Evolutionary conservation across 1,284 basidiomycete genomes (phyloP).

Genomic region (Schizopora paradoxa): DNA sequence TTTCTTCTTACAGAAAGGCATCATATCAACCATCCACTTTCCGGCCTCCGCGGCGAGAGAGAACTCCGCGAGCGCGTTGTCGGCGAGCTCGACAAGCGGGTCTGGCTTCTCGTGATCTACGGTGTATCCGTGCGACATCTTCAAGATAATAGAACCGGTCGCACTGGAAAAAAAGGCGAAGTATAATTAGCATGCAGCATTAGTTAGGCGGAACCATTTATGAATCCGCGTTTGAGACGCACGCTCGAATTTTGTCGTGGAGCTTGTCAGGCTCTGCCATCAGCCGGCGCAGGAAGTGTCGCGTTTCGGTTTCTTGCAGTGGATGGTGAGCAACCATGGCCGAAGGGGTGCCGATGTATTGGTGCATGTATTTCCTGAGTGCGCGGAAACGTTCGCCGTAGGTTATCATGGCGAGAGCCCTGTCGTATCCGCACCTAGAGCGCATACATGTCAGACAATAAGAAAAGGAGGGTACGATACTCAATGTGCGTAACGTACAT

Average conservation of each 20-base stretch:
- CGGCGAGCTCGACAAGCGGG: background rate
- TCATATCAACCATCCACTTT: slow-evolving; percentile 19
- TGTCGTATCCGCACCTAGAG: slow-evolving; percentile 1
- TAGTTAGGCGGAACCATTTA: too few relatives aligned
- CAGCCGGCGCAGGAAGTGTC: slow-evolving; percentile 2
- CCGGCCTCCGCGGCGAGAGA: slow-evolving; percentile 13
- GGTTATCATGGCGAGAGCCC: slow-evolving; percentile 1
- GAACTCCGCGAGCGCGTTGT: background rate
- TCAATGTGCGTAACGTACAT: slow-evolving; percentile 9
- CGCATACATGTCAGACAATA: too few relatives aligned
- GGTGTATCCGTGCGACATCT: background rate
- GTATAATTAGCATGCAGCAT: background rate
- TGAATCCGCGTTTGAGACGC: background rate
- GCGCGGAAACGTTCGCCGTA: slow-evolving; percentile 3
- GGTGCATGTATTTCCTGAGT: slow-evolving; percentile 1
- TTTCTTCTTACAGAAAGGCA: slow-evolving; percentile 20
- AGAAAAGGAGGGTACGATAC: background rate
- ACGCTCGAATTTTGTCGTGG: slow-evolving; percentile 1
- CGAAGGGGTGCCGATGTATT: background rate
- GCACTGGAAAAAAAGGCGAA: background rate
- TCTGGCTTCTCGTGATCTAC: background rate
- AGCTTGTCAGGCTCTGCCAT: background rate
- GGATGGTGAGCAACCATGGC: background rate
- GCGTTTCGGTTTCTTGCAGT: slow-evolving; percentile 3
- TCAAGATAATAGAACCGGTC: slow-evolving; percentile 10